Evolutionary conservation across 306 rosid genomes (phyloP), one percentile per base, ranked within the genome.

Genomic region (Inga leiocalycina): DNA sequence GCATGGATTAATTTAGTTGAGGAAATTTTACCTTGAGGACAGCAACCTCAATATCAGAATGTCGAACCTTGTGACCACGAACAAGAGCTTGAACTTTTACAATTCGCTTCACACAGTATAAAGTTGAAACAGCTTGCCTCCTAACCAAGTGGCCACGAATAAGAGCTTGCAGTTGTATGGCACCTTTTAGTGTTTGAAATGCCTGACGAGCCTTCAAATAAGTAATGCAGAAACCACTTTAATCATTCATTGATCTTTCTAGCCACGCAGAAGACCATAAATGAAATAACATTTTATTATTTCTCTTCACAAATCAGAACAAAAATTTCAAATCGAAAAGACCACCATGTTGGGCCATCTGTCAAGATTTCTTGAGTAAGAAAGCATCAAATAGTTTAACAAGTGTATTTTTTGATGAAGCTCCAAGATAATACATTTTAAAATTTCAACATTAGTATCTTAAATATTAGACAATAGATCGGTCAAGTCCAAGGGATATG

Each of bases 101-200:
- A 62, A 92, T 86, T 80, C 91, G 85, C 84, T 80, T 81, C 85
- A 88, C 82, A 76, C 90, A 86, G 88, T 77, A 75, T 34, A 91
- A 83, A 59, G 94, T 88, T 76, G 92, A 71, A 83, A 87, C 79
- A 43, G 92, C 94, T 78, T 91, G 91, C 79, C 92, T 91, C 78
- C 91, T 87, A 76, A 83, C 88, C 89, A 91, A 75, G 83, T 81
- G 85, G 43, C 91, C 92, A 22, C 91, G 92, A 54, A 89, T 66
- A 80, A 88, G 70, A 79, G 91, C 90, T 88, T 91, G 92, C 84
- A 91, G 84, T 74, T 81, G 88, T 81, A 78, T 74, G 80, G 83
- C 62, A 65, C 85, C 83, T 85, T 84, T 89, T 71, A 86, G 82
- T 35, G 79, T 83, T 57, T 72, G 83, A 81, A 82, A 85, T 79